A percentile compares a stretch with the other conserved stretches of the same genome.
Evolutionary conservation across 2,329 filamentous ascomycete species (phyloP).

Genomic region (Aspergillus jensenii): DNA sequence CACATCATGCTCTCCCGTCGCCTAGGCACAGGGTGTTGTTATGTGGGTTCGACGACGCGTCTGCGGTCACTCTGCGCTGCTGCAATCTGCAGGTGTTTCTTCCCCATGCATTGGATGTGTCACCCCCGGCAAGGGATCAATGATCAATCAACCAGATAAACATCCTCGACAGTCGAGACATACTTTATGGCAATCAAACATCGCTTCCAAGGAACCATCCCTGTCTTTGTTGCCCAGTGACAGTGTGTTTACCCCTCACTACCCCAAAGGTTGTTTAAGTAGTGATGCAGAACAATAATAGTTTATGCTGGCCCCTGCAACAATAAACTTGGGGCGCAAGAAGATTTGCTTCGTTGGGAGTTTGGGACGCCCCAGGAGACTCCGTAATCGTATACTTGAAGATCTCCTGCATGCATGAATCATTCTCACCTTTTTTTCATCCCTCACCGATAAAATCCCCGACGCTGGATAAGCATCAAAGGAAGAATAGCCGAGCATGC

Average conservation of each 20-base stretch:
- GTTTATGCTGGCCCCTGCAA: not conserved
- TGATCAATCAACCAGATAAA: constrained; percentile 1
- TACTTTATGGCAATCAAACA: constrained; percentile 2
- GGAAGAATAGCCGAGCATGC: not conserved
- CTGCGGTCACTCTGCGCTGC: not conserved
- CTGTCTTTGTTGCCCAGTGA: constrained; percentile 7
- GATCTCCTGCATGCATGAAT: not conserved
- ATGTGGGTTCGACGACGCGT: not conserved
- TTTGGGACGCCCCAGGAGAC: not conserved
- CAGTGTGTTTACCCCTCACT: constrained; percentile 3
- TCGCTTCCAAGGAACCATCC: constrained; percentile 6
- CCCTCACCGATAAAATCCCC: not conserved
- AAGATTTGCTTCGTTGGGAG: no score
- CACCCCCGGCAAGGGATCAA: constrained; percentile 5
- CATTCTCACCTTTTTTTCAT: not conserved
- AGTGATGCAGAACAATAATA: not conserved
- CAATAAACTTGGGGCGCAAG: not conserved
- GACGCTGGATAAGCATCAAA: not conserved
- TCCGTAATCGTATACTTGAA: not conserved
- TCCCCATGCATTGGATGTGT: not conserved
- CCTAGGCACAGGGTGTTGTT: not conserved
- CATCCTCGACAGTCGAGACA: not conserved
- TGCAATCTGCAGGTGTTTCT: constrained; percentile 1
- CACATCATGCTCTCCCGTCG: not conserved
- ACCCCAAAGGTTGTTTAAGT: not conserved